A percentile compares a stretch with the other conserved stretches of the same genome.
Conservation (phyloP, 2,329 filamentous ascomycete species). For the Botrytis byssoidea region DNA sequence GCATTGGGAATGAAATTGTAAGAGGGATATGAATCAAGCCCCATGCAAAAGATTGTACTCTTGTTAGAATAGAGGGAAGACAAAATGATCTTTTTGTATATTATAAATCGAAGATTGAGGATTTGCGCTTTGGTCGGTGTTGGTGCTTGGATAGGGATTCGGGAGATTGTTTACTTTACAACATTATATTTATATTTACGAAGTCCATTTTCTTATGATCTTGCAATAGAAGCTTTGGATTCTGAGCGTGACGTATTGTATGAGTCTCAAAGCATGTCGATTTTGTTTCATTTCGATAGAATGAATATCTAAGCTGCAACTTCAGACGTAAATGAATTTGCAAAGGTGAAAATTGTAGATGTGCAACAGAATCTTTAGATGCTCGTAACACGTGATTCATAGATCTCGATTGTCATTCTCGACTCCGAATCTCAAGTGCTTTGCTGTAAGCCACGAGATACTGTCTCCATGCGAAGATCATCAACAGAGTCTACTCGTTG, state of each 20-base stretch:
- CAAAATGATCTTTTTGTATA: conserved; percentile 1
- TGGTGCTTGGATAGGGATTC: background rate
- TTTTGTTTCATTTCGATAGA: background rate
- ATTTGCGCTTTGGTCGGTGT: background rate
- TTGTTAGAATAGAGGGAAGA: background rate
- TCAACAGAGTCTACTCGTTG: background rate
- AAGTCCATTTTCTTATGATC: background rate
- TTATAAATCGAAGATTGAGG: background rate
- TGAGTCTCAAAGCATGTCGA: background rate
- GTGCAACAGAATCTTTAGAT: background rate
- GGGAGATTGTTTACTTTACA: background rate
- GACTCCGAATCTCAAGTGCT: background rate
- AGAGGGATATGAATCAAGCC: background rate
- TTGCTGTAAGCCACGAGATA: background rate
- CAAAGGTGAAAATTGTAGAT: background rate
- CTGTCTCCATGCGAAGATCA: background rate
- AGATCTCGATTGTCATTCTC: background rate
- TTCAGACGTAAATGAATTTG: background rate
- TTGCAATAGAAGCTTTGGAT: background rate
- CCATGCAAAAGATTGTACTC: background rate
- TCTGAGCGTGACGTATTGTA: background rate
- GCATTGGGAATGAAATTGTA: conserved; percentile 93
- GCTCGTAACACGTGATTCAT: background rate
- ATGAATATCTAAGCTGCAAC: background rate
- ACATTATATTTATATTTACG: background rate